Evolutionary conservation across 208 protist genomes (phyloP).

Genomic region (Herpetomonas tarakana): DNA sequence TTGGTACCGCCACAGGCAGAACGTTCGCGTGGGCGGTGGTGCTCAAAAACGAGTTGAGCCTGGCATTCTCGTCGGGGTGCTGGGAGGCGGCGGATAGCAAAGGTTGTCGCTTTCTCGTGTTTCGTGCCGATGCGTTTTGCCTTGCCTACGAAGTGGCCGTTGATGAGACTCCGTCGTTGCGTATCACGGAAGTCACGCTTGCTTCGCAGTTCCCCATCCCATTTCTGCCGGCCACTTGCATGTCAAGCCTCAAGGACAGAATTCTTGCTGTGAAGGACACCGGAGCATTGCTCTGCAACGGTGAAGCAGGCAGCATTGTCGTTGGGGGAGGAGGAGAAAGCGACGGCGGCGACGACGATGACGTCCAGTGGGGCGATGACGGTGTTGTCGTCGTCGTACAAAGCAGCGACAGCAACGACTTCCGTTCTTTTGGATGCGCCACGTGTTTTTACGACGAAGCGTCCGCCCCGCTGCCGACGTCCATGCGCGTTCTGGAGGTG

Average conservation of each 20-base stretch:
- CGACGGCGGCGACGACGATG: not conserved
- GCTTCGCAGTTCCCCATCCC: constrained; percentile 5
- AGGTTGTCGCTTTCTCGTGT: not conserved
- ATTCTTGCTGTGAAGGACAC: not conserved
- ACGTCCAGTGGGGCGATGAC: not conserved
- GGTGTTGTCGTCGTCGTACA: not conserved
- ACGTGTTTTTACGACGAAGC: not conserved
- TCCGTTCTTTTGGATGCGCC: not conserved
- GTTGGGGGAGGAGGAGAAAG: too few species aligned
- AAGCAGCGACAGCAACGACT: not conserved
- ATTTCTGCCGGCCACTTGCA: constrained; percentile 1
- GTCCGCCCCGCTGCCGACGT: not conserved
- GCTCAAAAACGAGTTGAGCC: constrained; percentile 7
- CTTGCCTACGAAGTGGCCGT: constrained; percentile 8
- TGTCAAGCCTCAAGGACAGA: not conserved
- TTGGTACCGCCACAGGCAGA: not conserved
- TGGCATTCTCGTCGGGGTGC: constrained; percentile 6
- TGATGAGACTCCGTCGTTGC: not conserved
- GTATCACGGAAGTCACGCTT: constrained; percentile 6
- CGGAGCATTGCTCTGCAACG: not conserved
- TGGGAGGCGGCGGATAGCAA: not conserved
- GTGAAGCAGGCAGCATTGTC: too few species aligned
- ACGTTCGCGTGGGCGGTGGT: not conserved
- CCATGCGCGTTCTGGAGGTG: not conserved
- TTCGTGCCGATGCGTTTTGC: constrained; percentile 3